phyloP scores from a whole-genome alignment of 2,329 filamentous ascomycete genomes.

The Tetracladium maxilliforme region DNA sequence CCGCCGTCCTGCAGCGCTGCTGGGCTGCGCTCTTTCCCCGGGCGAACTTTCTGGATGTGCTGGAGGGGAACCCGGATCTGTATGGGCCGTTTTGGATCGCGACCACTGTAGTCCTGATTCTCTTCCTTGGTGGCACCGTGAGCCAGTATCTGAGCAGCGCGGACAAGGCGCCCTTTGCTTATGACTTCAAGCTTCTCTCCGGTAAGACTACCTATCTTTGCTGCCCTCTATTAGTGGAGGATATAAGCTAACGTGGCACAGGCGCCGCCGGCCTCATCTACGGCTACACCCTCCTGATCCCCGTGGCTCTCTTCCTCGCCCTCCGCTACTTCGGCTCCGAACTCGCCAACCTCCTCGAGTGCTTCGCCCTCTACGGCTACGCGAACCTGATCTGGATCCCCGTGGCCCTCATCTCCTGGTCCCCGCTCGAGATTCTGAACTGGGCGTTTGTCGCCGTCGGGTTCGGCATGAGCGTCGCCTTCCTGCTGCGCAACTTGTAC shows the following conservation, averaged over 20 bases:
- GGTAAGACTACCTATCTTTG: constrained; percentile 31
- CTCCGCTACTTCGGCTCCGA: constrained; percentile 94
- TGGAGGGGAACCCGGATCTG: constrained; percentile 91
- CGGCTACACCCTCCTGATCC: constrained; percentile 83
- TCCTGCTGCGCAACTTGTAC: constrained; percentile 75
- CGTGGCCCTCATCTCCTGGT: constrained; percentile 85
- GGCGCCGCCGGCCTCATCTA: constrained; percentile 85
- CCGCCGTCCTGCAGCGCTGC: constrained; percentile 75
- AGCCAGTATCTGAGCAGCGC: constrained; percentile 70
- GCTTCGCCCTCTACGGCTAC: constrained; percentile 92
- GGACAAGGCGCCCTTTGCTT: constrained; percentile 61
- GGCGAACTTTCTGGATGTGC: constrained; percentile 88
- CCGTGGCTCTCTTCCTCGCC: constrained; percentile 71
- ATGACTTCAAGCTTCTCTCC: constrained; percentile 81
- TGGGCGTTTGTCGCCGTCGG: constrained; percentile 86
- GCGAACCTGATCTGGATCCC: constrained; percentile 95
- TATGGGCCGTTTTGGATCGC: constrained; percentile 99
- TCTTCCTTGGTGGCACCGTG: constrained; percentile 92
- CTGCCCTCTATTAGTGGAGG: no score
- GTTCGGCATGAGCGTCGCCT: constrained; percentile 68
- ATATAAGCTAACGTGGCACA: no score
- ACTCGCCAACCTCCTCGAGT: constrained; percentile 84
- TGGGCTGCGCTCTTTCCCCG: constrained; percentile 80
- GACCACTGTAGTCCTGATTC: constrained; percentile 87
- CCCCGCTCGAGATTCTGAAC: constrained; percentile 72